Conservation (phyloP, 2,329 filamentous ascomycete genomes). For the Hysterium pulicare region DNA sequence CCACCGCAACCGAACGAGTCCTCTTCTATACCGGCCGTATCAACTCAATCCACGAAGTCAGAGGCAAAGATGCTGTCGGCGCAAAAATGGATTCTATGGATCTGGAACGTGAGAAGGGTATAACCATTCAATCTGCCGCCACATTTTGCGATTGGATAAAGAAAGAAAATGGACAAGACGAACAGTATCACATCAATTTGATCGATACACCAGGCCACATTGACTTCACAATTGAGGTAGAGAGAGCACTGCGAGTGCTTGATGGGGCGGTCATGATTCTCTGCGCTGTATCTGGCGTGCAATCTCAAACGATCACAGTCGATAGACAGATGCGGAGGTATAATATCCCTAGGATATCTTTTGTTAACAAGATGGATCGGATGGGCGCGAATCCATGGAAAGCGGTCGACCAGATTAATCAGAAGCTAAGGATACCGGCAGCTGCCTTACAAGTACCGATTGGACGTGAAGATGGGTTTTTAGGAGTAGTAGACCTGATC, state of each 20-base stretch:
- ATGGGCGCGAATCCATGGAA: slow-evolving; percentile 99
- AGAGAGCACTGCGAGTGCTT: slow-evolving; percentile 87
- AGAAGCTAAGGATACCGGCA: slow-evolving; percentile 88
- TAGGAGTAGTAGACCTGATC: slow-evolving; percentile 89
- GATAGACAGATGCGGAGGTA: slow-evolving; percentile 98
- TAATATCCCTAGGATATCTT: slow-evolving; percentile 91
- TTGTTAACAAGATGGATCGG: slow-evolving; percentile 99
- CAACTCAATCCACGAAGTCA: slow-evolving; percentile 94
- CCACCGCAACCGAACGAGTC: slow-evolving; percentile 91
- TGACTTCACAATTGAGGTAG: slow-evolving; percentile 98
- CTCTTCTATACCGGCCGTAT: slow-evolving; percentile 98
- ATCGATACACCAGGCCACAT: slow-evolving; percentile 99
- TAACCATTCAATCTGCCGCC: slow-evolving; percentile 96
- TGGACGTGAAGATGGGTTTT: slow-evolving; percentile 84
- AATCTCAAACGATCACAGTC: slow-evolving; percentile 97
- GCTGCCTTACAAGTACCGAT: slow-evolving; percentile 95
- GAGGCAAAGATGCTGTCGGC: slow-evolving; percentile 89
- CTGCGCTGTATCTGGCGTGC: slow-evolving; percentile 94
- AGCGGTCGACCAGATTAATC: slow-evolving; percentile 94
- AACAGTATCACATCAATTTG: slow-evolving; percentile 95
- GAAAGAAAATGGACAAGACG: slow-evolving; percentile 70
- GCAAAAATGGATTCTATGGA: slow-evolving; percentile 99
- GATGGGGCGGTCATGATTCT: slow-evolving; percentile 98
- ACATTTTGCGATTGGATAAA: slow-evolving; percentile 98
- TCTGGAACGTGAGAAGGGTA: slow-evolving; percentile 94